phyloP scores from a whole-genome alignment of 2,329 filamentous ascomycete genomes.

The Neonectria hederae region DNA sequence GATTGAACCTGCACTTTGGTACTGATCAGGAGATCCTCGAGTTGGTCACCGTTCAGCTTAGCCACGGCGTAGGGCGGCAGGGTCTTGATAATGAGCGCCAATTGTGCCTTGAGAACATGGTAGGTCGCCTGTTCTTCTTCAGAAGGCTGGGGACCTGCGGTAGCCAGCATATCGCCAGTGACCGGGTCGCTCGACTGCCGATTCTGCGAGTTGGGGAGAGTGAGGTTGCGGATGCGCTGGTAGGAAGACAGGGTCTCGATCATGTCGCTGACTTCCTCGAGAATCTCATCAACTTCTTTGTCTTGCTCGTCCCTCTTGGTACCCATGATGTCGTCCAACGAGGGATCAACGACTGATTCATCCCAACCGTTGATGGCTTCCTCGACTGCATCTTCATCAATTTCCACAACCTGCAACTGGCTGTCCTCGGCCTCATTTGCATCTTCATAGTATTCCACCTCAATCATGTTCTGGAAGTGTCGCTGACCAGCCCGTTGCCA shows the following conservation, averaged over 20 bases:
- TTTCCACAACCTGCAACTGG: conserved; percentile 47
- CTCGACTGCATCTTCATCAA: conserved; percentile 63
- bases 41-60: conserved; percentile 84
- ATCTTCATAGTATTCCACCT: conserved; percentile 58
- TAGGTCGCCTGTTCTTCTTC: conserved; percentile 71
- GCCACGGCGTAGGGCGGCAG: conserved; percentile 87
- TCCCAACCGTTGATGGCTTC: conserved; percentile 68
- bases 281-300: conserved; percentile 74
- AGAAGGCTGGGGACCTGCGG: conserved; percentile 73
- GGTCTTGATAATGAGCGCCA: conserved; percentile 76
- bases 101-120: conserved; percentile 77
- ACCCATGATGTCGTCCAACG: conserved; percentile 62
- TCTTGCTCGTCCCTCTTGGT: conserved; percentile 67
- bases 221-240: conserved; percentile 80
- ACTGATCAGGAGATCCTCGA: conserved; percentile 85
- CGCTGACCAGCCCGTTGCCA: conserved; percentile 77
- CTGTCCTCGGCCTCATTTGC: conserved; percentile 48
- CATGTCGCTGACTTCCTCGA: conserved; percentile 78
- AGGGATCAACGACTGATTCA: conserved; percentile 65
- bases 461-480: conserved; percentile 71
- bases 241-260: conserved; percentile 81
- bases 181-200: conserved; percentile 69
- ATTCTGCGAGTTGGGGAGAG: conserved; percentile 70
- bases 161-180: conserved; percentile 73
- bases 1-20: conserved; percentile 78